These are phyloP conservation scores for Papiliotrema flavescens DNA, from an alignment of 1,284 basidiomycete species.

Conservation along the genomic window DNA sequence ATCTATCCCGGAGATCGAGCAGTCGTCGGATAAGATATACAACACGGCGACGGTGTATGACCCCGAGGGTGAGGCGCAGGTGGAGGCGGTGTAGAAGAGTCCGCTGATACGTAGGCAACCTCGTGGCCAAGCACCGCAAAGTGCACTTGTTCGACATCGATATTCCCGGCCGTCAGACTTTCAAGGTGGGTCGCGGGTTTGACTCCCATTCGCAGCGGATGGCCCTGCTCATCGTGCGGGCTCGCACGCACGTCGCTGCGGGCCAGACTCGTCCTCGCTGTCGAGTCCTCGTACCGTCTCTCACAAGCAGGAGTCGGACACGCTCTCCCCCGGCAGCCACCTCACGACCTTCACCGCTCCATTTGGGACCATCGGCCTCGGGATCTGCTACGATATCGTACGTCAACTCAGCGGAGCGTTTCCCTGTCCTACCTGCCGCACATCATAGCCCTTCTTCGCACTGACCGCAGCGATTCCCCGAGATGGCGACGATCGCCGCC, in stretches of 20 bases:
- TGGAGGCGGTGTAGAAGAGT: neutral
- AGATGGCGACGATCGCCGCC: slow-evolving; percentile 86
- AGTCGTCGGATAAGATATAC: slow-evolving; percentile 65
- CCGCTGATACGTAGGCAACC: slow-evolving; percentile 57
- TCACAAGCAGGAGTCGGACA: slow-evolving; percentile 80
- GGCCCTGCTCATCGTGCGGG: no score
- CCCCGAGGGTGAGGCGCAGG: slow-evolving; percentile 65
- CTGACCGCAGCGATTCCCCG: slow-evolving; percentile 70
- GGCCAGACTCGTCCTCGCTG: no score
- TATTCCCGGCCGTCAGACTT: slow-evolving; percentile 92
- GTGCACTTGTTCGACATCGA: slow-evolving; percentile 98
- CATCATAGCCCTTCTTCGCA: no score
- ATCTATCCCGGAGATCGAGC: slow-evolving; percentile 80
- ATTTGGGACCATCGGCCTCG: slow-evolving; percentile 50
- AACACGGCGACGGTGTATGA: slow-evolving; percentile 91
- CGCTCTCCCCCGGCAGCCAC: slow-evolving; percentile 72
- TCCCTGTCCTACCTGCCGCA: no score
- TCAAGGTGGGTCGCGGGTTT: slow-evolving; percentile 64
- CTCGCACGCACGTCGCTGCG: no score
- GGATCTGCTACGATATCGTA: slow-evolving; percentile 54
- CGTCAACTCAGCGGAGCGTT: slow-evolving; percentile 10
- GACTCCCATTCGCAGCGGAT: no score
- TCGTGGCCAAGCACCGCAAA: slow-evolving; percentile 87
- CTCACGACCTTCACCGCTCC: slow-evolving; percentile 84
- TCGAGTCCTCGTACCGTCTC: neutral